phyloP scores from a whole-genome alignment of 2,329 filamentous ascomycete genomes.

The Colletotrichum sp. region DNA sequence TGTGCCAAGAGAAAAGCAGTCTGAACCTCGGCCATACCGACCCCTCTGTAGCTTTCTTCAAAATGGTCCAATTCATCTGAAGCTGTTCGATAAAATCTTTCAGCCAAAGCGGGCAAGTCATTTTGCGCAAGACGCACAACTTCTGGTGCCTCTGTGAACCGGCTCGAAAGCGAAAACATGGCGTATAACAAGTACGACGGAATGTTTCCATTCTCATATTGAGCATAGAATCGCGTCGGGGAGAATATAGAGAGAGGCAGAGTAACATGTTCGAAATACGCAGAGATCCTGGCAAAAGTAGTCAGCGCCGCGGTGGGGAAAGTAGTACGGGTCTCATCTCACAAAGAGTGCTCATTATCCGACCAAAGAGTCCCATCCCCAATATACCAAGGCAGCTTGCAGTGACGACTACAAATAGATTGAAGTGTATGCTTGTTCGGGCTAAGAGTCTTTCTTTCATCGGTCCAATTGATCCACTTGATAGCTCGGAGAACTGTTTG shows the following conservation, averaged over 20 bases:
- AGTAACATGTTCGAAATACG: background rate
- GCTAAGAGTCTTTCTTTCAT: background rate
- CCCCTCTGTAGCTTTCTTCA: background rate
- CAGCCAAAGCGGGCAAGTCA: background rate
- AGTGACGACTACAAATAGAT: background rate
- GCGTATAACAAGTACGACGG: background rate
- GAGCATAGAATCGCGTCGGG: background rate
- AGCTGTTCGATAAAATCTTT: background rate
- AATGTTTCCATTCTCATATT: background rate
- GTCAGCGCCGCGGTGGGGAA: background rate
- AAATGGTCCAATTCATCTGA: background rate
- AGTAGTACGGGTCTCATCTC: background rate
- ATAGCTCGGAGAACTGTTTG: background rate
- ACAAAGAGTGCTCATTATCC: background rate
- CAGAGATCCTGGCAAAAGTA: background rate
- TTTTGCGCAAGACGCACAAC: background rate
- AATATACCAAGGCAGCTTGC: background rate
- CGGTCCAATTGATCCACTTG: background rate
- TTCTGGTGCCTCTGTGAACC: background rate
- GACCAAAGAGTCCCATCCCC: background rate
- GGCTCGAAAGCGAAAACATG: background rate
- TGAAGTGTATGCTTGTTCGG: background rate
- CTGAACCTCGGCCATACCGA: background rate
- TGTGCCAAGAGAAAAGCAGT: background rate
- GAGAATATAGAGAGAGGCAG: background rate